Percentiles rank a stretch among this genome's conserved stretches.
Conservation (phyloP, 2,329 filamentous ascomycete species). For the Fusarium xylarioides region DNA sequence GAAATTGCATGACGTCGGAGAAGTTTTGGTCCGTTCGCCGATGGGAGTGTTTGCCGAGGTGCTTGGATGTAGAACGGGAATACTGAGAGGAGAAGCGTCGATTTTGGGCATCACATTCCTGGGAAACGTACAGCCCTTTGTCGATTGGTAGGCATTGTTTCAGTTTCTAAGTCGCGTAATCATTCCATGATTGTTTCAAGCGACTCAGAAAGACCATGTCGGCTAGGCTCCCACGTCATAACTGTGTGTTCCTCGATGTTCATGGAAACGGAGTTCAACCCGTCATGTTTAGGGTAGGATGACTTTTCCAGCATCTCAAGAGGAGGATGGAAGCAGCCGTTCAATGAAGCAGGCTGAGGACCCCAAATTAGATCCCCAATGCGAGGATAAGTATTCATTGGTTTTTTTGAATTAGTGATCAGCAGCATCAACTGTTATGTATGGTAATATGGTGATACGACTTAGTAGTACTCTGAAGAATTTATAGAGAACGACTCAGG, state of each 20-base stretch:
- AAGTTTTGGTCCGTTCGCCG: background rate
- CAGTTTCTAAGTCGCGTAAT: background rate
- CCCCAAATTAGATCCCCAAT: fast-evolving
- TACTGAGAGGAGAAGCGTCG: too few species aligned
- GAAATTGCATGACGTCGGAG: background rate
- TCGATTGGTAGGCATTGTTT: too few species aligned
- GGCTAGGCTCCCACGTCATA: background rate
- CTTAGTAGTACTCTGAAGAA: background rate
- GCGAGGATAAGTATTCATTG: background rate
- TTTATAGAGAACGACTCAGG: background rate
- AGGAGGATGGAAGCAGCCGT: background rate
- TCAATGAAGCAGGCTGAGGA: too few species aligned
- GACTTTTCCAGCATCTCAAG: background rate
- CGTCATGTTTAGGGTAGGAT: background rate
- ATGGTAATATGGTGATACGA: background rate
- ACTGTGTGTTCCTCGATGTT: background rate
- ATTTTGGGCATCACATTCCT: background rate
- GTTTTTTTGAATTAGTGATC: fast-evolving
- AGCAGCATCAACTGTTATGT: background rate
- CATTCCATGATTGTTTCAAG: too few species aligned
- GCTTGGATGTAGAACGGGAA: too few species aligned
- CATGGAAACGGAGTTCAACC: fast-evolving
- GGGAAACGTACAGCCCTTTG: background rate
- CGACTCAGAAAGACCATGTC: too few species aligned
- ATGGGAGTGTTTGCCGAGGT: background rate